A percentile compares a stretch with the other conserved stretches of the same genome.
Conservation (phyloP, 192 early-diverging fungal genomes). For the Coemansia sp. region DNA sequence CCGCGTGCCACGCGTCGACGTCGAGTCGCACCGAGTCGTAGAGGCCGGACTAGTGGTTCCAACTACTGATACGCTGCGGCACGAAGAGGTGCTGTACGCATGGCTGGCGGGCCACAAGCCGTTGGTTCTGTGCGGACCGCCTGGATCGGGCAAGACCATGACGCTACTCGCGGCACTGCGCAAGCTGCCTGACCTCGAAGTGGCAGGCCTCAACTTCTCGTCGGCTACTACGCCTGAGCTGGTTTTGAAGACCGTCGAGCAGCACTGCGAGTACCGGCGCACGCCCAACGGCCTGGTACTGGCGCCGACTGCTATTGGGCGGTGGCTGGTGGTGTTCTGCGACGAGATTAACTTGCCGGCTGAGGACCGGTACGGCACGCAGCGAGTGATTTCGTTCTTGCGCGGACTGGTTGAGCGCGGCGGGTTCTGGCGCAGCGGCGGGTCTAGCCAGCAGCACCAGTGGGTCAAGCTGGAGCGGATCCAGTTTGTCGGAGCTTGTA, state of each 20-base stretch:
- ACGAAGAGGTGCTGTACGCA: slow-evolving; percentile 93
- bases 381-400: slow-evolving; percentile 95
- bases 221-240: slow-evolving; percentile 95
- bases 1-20: slow-evolving; percentile 90
- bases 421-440: slow-evolving; percentile 93
- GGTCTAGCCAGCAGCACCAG: slow-evolving; percentile 57
- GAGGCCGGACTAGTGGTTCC: slow-evolving; percentile 95
- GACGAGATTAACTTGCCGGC: slow-evolving; percentile 99
- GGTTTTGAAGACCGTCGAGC: slow-evolving; percentile 93
- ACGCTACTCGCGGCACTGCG: slow-evolving; percentile 95
- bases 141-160: slow-evolving; percentile 99
- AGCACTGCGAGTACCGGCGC: slow-evolving; percentile 97
- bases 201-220: slow-evolving; percentile 98
- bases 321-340: slow-evolving; percentile 99
- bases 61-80: slow-evolving; percentile 95
- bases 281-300: slow-evolving; percentile 88
- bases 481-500: slow-evolving; percentile 99
- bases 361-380: slow-evolving; percentile 95
- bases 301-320: slow-evolving; percentile 76
- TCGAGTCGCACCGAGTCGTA: slow-evolving; percentile 89
- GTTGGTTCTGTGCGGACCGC: slow-evolving; percentile 95
- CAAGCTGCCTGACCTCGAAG: slow-evolving; percentile 92
- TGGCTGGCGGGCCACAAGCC: slow-evolving; percentile 96
- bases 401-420: slow-evolving; percentile 92
- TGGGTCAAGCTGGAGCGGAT: slow-evolving; percentile 97